These are phyloP conservation scores for Fraxinus dipetala DNA, from an alignment of 305 asterid genomes.

Conservation along the genomic window DNA sequence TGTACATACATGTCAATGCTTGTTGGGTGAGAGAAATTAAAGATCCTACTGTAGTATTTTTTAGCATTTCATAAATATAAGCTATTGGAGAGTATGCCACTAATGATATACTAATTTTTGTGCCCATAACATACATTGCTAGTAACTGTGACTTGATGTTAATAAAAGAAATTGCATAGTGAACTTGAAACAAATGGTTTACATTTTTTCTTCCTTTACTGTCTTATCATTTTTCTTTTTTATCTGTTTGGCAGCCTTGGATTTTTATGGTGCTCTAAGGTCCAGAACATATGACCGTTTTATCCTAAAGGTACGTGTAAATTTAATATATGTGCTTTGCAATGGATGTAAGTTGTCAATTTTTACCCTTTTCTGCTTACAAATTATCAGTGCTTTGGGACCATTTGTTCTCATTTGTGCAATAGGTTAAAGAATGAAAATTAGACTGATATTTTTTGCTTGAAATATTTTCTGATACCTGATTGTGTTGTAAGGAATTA, in stretches of 20 bases:
- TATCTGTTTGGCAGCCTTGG: constrained; percentile 66
- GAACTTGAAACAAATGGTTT: background rate
- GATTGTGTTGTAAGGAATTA: background rate
- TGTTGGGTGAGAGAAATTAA: background rate
- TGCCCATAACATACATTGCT: background rate
- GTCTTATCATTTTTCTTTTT: constrained; percentile 11
- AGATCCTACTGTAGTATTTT: background rate
- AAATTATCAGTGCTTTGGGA: background rate
- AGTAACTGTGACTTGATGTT: background rate
- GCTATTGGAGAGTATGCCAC: background rate
- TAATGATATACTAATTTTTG: background rate
- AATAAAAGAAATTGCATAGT: background rate
- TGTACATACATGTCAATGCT: background rate
- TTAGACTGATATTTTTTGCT: background rate
- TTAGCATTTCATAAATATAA: background rate
- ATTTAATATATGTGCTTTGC: constrained; percentile 3
- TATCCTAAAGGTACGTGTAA: constrained; percentile 58
- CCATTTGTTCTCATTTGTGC: background rate
- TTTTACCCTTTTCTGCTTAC: background rate
- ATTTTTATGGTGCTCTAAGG: constrained; percentile 88
- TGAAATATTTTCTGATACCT: background rate
- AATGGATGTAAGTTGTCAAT: background rate
- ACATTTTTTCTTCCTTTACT: background rate
- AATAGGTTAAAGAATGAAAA: background rate
- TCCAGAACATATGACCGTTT: constrained; percentile 86